phyloP scores from a whole-genome alignment of 352 stramenopile genomes.

The Globisporangium solare region DNA sequence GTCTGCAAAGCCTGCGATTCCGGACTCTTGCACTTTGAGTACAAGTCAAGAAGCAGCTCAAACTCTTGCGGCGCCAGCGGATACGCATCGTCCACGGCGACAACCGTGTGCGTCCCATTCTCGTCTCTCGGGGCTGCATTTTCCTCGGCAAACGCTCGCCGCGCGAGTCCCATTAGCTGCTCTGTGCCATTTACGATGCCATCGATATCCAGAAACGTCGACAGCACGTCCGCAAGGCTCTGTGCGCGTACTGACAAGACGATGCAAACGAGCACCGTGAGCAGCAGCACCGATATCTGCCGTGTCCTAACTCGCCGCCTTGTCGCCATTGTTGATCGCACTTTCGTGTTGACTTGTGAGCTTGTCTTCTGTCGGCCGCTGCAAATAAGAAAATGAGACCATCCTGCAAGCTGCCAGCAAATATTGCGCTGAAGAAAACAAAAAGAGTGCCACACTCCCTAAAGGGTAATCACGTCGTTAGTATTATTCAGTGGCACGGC shows the following conservation, averaged over 20 bases:
- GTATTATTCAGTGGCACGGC: slow-evolving; percentile 6
- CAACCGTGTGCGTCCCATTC: slow-evolving; percentile 6
- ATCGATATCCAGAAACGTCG: slow-evolving; percentile 34
- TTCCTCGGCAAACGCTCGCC: slow-evolving; percentile 13
- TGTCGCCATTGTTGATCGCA: background rate
- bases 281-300: slow-evolving; percentile 8
- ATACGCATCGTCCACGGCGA: slow-evolving; percentile 47
- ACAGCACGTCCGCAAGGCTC: slow-evolving; percentile 31
- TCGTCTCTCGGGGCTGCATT: slow-evolving; percentile 7
- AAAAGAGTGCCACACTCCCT: slow-evolving; percentile 9
- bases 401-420: slow-evolving; percentile 5
- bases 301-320: background rate
- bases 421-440: no score
- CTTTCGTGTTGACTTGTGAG: background rate
- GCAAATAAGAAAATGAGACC: slow-evolving; percentile 27
- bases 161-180: slow-evolving; percentile 8
- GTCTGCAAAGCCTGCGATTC: slow-evolving; percentile 44
- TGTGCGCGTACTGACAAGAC: background rate
- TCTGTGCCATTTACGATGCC: slow-evolving; percentile 20
- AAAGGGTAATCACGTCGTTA: slow-evolving; percentile 15
- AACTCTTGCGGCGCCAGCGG: slow-evolving; percentile 40
- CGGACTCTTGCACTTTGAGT: slow-evolving; percentile 37
- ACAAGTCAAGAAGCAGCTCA: slow-evolving; percentile 36
- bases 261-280: background rate
- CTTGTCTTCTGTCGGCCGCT: background rate